A percentile compares a stretch with the other conserved stretches of the same genome.
Conservation (phyloP, 2,329 filamentous ascomycete genomes). For the Microascus cirrosus region DNA sequence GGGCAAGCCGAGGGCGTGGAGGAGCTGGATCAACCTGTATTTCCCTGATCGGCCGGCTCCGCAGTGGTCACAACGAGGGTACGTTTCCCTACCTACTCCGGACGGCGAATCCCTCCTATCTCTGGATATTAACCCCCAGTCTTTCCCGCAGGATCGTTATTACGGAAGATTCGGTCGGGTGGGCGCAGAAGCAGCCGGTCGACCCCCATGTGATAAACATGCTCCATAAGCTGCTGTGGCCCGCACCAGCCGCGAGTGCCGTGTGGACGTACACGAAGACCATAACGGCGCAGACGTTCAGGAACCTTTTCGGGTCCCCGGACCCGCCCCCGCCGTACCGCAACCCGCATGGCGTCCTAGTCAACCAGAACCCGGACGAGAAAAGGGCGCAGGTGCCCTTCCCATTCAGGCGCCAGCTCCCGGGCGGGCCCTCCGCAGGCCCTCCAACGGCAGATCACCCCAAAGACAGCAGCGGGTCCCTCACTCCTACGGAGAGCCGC, state of each 20-base stretch:
- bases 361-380: not conserved
- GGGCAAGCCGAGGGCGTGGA: not conserved
- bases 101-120: not conserved
- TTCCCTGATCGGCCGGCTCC: conserved; percentile 9
- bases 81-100: not conserved
- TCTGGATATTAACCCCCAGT: not conserved
- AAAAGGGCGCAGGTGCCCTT: not conserved
- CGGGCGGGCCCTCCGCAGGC: not conserved
- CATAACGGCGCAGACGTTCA: not conserved
- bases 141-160: not conserved
- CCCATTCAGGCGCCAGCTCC: not conserved
- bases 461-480: not conserved
- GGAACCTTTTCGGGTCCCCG: not conserved
- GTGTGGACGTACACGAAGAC: conserved; percentile 2
- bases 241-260: not conserved
- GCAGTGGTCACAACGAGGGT: conserved; percentile 1
- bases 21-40: conserved; percentile 22
- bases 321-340: not conserved
- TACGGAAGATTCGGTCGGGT: not conserved
- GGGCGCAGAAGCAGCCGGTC: not conserved
- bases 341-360: not conserved
- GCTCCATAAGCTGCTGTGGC: conserved; percentile 2
- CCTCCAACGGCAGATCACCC: not conserved
- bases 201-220: not conserved
- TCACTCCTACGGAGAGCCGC: not conserved